These are phyloP conservation scores for Byssoonygena ceratinophila DNA, from an alignment of 2,329 filamentous ascomycete species.

Conservation along the genomic window DNA sequence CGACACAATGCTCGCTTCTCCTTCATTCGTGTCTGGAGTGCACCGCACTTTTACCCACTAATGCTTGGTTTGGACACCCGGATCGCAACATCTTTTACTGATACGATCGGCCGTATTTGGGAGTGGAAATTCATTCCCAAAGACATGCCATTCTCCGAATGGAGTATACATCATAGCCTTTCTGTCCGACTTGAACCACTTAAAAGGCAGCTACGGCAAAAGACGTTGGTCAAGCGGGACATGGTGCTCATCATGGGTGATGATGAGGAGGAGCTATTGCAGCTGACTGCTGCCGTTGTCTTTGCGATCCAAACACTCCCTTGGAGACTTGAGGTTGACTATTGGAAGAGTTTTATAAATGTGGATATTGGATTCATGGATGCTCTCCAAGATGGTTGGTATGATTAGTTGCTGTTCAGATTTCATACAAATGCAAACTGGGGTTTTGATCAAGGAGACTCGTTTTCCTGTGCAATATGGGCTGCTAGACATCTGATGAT, in stretches of 20 bases:
- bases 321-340: slow-evolving; percentile 43
- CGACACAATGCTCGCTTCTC: slow-evolving; percentile 31
- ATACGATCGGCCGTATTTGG: slow-evolving; percentile 37
- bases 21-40: slow-evolving; percentile 39
- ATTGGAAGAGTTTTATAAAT: slow-evolving; percentile 44
- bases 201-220: slow-evolving; percentile 19
- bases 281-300: slow-evolving; percentile 32
- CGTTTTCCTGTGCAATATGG: too few species aligned
- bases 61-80: slow-evolving; percentile 36
- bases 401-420: neutral
- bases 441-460: too few species aligned
- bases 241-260: slow-evolving; percentile 40
- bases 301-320: slow-evolving; percentile 42
- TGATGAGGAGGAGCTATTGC: slow-evolving; percentile 34
- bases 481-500: too few species aligned
- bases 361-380: slow-evolving; percentile 39
- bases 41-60: slow-evolving; percentile 42
- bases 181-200: slow-evolving; percentile 25
- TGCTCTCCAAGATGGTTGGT: slow-evolving; percentile 26
- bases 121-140: slow-evolving; percentile 42
- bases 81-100: slow-evolving; percentile 31
- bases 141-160: slow-evolving; percentile 38
- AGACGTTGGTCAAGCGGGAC: slow-evolving; percentile 35
- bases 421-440: neutral
- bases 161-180: slow-evolving; percentile 36